Base-by-base conservation (phyloP, 192 early-diverging fungal genomes). In the Entophlyctis helioformis region DNA sequence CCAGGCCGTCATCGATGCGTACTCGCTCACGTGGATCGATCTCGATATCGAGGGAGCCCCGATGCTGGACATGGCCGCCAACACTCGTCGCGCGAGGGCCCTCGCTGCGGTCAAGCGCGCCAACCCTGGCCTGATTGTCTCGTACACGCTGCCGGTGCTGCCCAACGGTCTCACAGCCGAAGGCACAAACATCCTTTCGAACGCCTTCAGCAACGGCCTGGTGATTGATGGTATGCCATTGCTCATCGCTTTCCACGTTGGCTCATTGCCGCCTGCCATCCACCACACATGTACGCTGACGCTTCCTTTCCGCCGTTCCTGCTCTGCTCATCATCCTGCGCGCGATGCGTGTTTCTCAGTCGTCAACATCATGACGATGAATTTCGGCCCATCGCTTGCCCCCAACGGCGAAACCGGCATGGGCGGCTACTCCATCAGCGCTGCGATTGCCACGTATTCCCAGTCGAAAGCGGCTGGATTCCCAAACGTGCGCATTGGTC, bases 341-440 rank as follows among this genome's bases (percentile, higher is more conserved):
- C n/a, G n/a, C n/a, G n/a, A n/a, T n/a, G n/a, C n/a, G n/a, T n/a
- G n/a, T n/a, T n/a, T 11, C 11, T 18, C 26, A 52, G 51, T 60
- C 32, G 36, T 71, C 16, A 71, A 71, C 43, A 47, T 71, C 33
- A 58, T 71, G 51, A 38, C 58, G 20, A 66, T 71, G 63, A 53
- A 62, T 41, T 54, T 26, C 33, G 52, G 49, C 34, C 39, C 56
- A 15, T 46, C 41, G 15, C 8, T 20, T 18, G 59, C 48, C 37
- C 49, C 50, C 40, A 62, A 60, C 44, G 59, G 57, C 27, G 43
- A 22, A 11, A 57, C 55, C 27, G 51, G 23, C 18, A 62, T 56
- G 58, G 67, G 54, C 13, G 19, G 37, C 29, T 57, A 57, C 29
- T 47, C 52, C 32, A 63, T 63, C 44, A 26, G 20, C 18, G 50